These are phyloP conservation scores for Daldinia eschscholtzii DNA, from an alignment of 2,329 filamentous ascomycete genomes.

Conservation along the genomic window DNA sequence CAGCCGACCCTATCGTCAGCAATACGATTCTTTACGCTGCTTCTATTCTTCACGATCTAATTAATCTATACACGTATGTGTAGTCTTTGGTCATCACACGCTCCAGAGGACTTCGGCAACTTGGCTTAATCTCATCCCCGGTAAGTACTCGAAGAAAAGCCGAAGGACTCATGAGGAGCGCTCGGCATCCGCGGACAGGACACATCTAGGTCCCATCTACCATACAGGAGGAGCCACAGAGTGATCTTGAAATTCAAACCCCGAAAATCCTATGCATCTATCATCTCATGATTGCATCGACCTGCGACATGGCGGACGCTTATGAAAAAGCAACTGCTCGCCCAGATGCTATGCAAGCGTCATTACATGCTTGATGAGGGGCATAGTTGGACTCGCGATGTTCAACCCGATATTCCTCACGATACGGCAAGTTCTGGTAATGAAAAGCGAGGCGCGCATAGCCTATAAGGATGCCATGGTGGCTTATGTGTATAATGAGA, in stretches of 20 bases:
- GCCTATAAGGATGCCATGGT: background rate
- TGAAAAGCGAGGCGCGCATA: background rate
- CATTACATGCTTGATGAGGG: background rate
- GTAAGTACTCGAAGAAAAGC: background rate
- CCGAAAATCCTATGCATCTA: background rate
- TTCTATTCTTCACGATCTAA: background rate
- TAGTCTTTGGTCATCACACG: background rate
- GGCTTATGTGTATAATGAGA: background rate
- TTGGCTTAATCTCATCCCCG: background rate
- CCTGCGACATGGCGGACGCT: background rate
- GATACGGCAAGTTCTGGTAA: background rate
- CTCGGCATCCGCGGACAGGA: background rate
- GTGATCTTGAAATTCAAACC: too few relatives aligned
- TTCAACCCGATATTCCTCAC: background rate
- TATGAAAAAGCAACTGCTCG: background rate
- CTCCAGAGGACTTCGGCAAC: background rate
- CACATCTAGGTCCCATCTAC: background rate
- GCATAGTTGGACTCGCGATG: background rate
- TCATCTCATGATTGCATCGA: background rate
- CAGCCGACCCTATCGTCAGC: constrained; percentile 27
- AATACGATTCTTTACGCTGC: constrained; percentile 33
- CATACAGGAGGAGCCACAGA: background rate
- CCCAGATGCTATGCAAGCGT: background rate
- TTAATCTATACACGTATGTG: background rate
- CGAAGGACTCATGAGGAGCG: background rate